Percentiles rank a stretch among this genome's conserved stretches.
Conservation (phyloP, 2,329 filamentous ascomycete genomes). For the Paecilomyces variotii region DNA sequence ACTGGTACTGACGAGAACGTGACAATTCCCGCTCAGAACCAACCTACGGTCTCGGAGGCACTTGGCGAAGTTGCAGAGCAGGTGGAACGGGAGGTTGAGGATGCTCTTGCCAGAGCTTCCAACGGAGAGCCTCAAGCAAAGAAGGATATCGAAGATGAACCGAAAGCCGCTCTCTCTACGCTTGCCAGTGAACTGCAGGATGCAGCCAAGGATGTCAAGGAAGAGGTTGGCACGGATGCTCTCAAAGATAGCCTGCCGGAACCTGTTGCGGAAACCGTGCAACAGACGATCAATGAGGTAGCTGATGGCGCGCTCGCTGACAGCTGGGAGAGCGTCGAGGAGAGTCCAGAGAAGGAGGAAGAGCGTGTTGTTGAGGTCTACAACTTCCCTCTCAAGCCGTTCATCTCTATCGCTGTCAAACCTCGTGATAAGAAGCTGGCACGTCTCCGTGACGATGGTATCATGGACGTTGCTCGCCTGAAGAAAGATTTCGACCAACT, state of each 20-base stretch:
- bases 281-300: conserved; percentile 46
- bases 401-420: conserved; percentile 75
- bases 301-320: conserved; percentile 57
- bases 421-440: conserved; percentile 37
- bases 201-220: conserved; percentile 36
- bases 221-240: conserved; percentile 45
- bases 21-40: conserved; percentile 11
- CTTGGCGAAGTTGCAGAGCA: conserved; percentile 57
- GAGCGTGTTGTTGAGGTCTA: conserved; percentile 67
- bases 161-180: conserved; percentile 26
- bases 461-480: conserved; percentile 86
- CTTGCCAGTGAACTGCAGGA: conserved; percentile 27
- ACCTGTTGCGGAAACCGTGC: conserved; percentile 49
- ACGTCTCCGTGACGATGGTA: conserved; percentile 65
- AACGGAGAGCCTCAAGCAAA: conserved; percentile 40
- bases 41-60: conserved; percentile 59
- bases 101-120: conserved; percentile 54
- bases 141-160: conserved; percentile 26
- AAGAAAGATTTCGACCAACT: conserved; percentile 99
- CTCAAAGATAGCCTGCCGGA: conserved; percentile 48
- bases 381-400: conserved; percentile 95
- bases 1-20: conserved; percentile 5
- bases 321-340: conserved; percentile 83
- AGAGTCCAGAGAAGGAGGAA: conserved; percentile 57
- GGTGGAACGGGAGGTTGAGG: conserved; percentile 54